Base-by-base conservation (phyloP, 306 rosid species). In the Castanospermum australe region DNA sequence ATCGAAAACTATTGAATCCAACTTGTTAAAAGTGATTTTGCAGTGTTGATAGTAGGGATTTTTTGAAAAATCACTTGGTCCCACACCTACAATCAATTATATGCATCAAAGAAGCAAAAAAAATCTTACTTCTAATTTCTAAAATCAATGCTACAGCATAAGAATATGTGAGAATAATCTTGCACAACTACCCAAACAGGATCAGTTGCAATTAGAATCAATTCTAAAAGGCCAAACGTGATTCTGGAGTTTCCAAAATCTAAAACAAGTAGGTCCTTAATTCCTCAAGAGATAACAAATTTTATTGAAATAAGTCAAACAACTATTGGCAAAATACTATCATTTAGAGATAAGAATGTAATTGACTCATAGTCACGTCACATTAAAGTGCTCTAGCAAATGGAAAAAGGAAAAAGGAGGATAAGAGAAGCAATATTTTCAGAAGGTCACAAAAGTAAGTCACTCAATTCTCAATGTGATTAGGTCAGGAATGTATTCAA, bases 351-450 rank as follows among this genome's bases (percentile, higher is more conserved):
- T 61, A 35, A 73, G 45, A 59, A 44, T 9, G 75, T 2, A 72
- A 62, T 10, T 36, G 28, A 47, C 21, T 32, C 71, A 60, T 30
- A 68, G 41, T 70, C 68, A 21, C 42, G 48, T 51, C 84, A 78
- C 39, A 54, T 75, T 65, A 25, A 84, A 28, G 48, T 38, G 17
- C 67, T 76, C 61, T 61, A 80, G 66, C 52, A 71, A 44, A 64
- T 21, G 18, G 15, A n/a, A 63, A 67, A 55, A 24, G 45, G 12
- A 52, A 75, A 38, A 35, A n/a, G n/a, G n/a, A n/a, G 68, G 41
- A 36, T 64, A 50, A 47, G 9, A 25, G 59, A 66, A 21, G 64
- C 57, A 64, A 55, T 62, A 41, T 61, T 51, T 66, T 50, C 15
- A 45, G 38, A 60, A 44, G 48, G 82, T 45, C 32, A 42, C 21